Evolutionary conservation across 345 rosid species (phyloP), one percentile per base, ranked within the genome.

Genomic region (Laguncularia racemosa): DNA sequence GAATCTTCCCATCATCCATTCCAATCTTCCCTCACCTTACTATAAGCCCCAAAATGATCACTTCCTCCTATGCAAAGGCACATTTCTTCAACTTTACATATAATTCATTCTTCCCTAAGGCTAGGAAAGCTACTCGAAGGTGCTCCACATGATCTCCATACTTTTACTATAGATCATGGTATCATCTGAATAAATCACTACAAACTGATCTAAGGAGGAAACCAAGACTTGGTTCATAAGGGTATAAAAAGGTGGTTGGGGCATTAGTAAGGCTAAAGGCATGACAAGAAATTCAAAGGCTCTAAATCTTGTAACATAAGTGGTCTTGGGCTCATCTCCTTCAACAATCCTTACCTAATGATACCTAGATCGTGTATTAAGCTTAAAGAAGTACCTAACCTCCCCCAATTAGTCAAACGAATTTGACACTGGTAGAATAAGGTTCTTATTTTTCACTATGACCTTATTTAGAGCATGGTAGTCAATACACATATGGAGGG

Each of bases 191-290:
- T 16, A 12, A 8, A 15, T 2, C 0, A 60, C 54, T 6, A 60
- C 63, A n/a, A 60, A 48, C 9, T 33, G 45, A 50, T 60, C 63
- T 0, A 50, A 21, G 40, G 20, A 53, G 13, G 44, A 7, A 15
- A 14, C 4, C 15, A 14, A 53, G 8, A 48, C 19, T 2, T 48
- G 15, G 20, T 33, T 48, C 54, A 59, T 49, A 9, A 48, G 21
- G 9, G 63, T 59, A 14, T 46, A 50, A 17, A 60, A 60, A 0
- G 2, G 40, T 60, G 8, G 56, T 12, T 2, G 21, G 56, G 12
- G 55, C 45, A 14, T 60, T 60, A 7, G 49, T 60, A 4, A 60
- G 16, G 2, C 49, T 16, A 13, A 60, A 17, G 48, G 56, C 64
- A 60, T 60, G 12, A 40, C 56, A 5, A 50, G 48, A 17, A 60